Percentiles rank a stretch among this genome's conserved stretches.
These are phyloP conservation scores for Musa balbisiana DNA, from an alignment of 202 grass and related monocot species.

Conservation along the genomic window DNA sequence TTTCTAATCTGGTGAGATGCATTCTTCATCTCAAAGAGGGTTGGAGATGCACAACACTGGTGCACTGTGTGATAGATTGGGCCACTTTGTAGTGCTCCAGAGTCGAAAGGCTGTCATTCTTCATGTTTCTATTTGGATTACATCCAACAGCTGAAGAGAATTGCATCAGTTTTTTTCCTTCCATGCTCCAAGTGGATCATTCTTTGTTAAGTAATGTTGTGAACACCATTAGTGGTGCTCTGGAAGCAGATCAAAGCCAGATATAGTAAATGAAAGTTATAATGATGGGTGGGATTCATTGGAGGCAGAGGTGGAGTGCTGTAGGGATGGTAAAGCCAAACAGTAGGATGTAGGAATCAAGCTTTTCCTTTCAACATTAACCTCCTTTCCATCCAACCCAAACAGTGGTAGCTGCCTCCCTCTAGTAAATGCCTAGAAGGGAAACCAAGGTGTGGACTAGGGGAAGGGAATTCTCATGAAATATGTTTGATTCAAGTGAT, in stretches of 20 bases:
- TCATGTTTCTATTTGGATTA: no score
- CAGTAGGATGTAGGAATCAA: not conserved
- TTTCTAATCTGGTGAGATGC: not conserved
- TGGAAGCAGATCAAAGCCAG: no score
- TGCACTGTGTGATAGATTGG: not conserved
- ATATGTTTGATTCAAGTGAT: not conserved
- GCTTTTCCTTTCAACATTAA: not conserved
- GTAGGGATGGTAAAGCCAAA: not conserved
- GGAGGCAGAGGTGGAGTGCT: not conserved
- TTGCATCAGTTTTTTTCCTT: not conserved
- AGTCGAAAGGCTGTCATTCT: not conserved
- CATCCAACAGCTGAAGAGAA: no score
- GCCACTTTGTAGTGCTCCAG: not conserved
- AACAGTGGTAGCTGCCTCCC: not conserved
- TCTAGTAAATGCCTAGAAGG: not conserved
- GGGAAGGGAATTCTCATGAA: no score
- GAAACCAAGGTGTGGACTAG: not conserved
- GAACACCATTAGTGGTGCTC: no score
- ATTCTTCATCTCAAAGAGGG: not conserved
- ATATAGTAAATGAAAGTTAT: no score
- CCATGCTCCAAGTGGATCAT: no score
- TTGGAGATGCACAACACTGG: no score
- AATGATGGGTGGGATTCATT: no score
- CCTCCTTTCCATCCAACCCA: no score
- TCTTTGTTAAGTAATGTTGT: no score